These are phyloP conservation scores for Tylopilus subfusipes DNA, from an alignment of 768 basidiomycete genomes.

Conservation along the genomic window DNA sequence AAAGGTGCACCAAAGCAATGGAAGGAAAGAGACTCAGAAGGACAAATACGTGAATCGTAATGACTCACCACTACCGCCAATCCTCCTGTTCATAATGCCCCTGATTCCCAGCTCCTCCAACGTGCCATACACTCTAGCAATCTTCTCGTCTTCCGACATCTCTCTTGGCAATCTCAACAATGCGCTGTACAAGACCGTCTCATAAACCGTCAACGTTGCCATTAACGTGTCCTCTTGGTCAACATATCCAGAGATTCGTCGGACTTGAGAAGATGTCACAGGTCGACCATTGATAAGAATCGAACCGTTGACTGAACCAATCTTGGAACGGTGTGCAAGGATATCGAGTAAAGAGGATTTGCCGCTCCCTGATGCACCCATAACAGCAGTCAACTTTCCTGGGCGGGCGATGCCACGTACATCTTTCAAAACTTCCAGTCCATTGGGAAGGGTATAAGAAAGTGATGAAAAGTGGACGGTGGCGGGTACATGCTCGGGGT, in stretches of 20 bases:
- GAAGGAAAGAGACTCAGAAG: background rate
- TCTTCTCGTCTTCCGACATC: slow-evolving; percentile 95
- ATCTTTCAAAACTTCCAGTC: slow-evolving; percentile 67
- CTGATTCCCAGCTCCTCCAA: slow-evolving; percentile 94
- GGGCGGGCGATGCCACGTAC: slow-evolving; percentile 84
- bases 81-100: slow-evolving; percentile 82
- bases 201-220: slow-evolving; percentile 96
- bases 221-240: slow-evolving; percentile 99
- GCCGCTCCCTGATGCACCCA: slow-evolving; percentile 96
- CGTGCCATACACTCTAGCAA: slow-evolving; percentile 90
- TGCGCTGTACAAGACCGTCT: slow-evolving; percentile 94
- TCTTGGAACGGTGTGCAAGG: slow-evolving; percentile 85
- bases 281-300: slow-evolving; percentile 84
- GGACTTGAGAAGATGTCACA: slow-evolving; percentile 72
- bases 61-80: slow-evolving; percentile 79
- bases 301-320: slow-evolving; percentile 67
- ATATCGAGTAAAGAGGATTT: slow-evolving; percentile 97
- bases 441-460: slow-evolving; percentile 66
- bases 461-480: slow-evolving; percentile 87
- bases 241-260: slow-evolving; percentile 87
- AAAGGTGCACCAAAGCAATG: background rate
- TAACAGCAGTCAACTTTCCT: slow-evolving; percentile 90
- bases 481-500: slow-evolving; percentile 86
- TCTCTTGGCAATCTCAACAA: slow-evolving; percentile 85
- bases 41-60: background rate